Base-by-base conservation (phyloP, 352 stramenopile species). In the Phytophthora sansomeana region DNA sequence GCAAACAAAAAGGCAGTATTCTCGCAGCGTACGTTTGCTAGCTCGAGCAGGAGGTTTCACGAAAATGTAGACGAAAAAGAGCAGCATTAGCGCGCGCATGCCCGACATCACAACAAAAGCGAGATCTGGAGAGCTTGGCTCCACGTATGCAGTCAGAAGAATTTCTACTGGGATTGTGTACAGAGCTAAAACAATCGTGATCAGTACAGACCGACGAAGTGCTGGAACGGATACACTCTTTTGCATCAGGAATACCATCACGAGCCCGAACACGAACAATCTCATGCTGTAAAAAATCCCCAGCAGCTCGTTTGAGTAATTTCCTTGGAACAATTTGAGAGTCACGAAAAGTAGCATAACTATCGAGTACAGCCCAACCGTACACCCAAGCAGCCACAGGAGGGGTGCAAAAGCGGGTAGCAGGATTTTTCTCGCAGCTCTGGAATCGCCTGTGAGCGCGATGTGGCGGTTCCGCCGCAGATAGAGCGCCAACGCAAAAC, bases 371-470 rank as follows among this genome's bases (percentile, higher is more conserved):
- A 50, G 30, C 3, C 69, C 75, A 3, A 82, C 78, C 7, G 69
- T 61, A 6, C 13, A 48, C 1, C 64, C 68, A 4, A 93, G 68
- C 9, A 90, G 59, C 80, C 78, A 88, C 8, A 93, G 63, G 36
- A 93, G 58, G 0, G 84, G 84, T 63, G 90, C 84, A 54, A 90
- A 93, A 7, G 82, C 81, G 9, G 84, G 84, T 29, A 91, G 42
- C 26, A 91, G 71, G 41, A 92, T 59, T 59, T 92, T 92, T 38
- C 81, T 68, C 4, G 81, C 69, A 10, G 83, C 83, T 0, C 63
- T 66, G 0, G 67, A 57, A 47, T 93, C 72, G 7, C 85, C 80
- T 26, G 64, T 71, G 28, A 85, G 60, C 9, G 83, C 85, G 3
- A 83, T 66, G 28, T 80, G 61, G 11, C 85, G 81, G 51, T 89